Base-by-base conservation (phyloP, 2,329 filamentous ascomycete species). In the Scopulariopsis brevicaulis region DNA sequence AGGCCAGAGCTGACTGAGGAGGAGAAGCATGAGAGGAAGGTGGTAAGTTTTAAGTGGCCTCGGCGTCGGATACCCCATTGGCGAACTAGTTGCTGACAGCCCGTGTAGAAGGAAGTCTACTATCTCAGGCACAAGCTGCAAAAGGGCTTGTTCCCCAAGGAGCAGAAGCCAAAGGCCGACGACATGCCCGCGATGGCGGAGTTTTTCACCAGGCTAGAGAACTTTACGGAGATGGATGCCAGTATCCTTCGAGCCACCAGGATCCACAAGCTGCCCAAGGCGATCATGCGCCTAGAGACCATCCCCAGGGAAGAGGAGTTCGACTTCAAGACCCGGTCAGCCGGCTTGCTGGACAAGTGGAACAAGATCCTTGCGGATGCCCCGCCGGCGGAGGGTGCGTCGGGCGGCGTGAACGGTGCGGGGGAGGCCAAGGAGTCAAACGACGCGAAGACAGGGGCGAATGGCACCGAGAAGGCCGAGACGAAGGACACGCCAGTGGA, bases 231-330 rank as follows among this genome's bases (percentile, higher is more conserved):
- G 63, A 82, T 97, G 4, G 93, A 97, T 69, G 90, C 89, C 34
- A 84, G 85, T 63, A 94, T 96, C 65, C 96, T 97, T 66, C 85
- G 89, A 62, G 78, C 77, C 15, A 99, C 94, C 61, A 99, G 97
- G 80, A 96, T 99, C 73, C 93, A 97, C 83, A 99, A 99, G 76
- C 93, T 99, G 12, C 80, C 99, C 59, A 96, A 95, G 76, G 91
- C 87, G 4, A 94, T 99, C 63, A 77, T 96, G 66, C 96, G 96
- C 76, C 78, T 99, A 10, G 81, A 86, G 51, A 80, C 80, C 3
- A 96, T 99, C 64, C 92, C 92, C 5, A 86, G 86, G 61, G 94
- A 99, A 63, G 89, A 92, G 40, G 89, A 96, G 63, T 95, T 87
- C 71, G 76, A 88, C 58, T 96, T 99, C 82, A 95, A 94, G 76